phyloP scores from a whole-genome alignment of 202 grass and related monocot genomes.

The Zizania palustris region DNA sequence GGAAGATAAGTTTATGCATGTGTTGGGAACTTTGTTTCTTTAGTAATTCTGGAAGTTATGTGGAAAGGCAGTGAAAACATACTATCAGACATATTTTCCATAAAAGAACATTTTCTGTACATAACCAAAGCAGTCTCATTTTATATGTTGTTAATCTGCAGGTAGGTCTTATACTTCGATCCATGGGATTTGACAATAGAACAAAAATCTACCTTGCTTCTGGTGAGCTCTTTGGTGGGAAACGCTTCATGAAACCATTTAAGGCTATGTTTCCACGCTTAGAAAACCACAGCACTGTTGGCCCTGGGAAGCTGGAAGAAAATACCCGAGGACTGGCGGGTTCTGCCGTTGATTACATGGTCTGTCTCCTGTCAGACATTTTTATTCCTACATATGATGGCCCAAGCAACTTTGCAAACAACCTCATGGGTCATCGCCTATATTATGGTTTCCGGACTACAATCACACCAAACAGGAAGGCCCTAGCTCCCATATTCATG shows the following conservation, averaged over 20 bases:
- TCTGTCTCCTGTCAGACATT: slow-evolving; percentile 93
- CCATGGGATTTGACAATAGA: slow-evolving; percentile 62
- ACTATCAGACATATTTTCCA: background rate
- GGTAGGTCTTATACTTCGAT: slow-evolving; percentile 61
- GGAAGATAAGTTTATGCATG: background rate
- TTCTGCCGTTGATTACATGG: slow-evolving; percentile 98
- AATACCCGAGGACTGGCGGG: slow-evolving; percentile 76
- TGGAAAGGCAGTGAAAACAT: slow-evolving; percentile 1
- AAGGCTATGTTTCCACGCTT: slow-evolving; percentile 67
- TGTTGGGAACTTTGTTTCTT: slow-evolving; percentile 1
- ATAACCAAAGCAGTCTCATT: background rate
- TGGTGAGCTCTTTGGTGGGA: slow-evolving; percentile 69
- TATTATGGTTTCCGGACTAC: slow-evolving; percentile 91
- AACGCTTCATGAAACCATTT: slow-evolving; percentile 74
- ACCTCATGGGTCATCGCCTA: slow-evolving; percentile 88
- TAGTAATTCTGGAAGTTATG: background rate
- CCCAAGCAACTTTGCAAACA: slow-evolving; percentile 98
- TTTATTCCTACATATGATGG: slow-evolving; percentile 93
- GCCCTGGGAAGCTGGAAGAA: slow-evolving; percentile 82
- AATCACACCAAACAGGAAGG: slow-evolving; percentile 81
- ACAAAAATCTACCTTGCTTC: slow-evolving; percentile 72
- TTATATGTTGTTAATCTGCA: slow-evolving; percentile 27
- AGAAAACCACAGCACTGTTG: slow-evolving; percentile 77
- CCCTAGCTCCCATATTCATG: slow-evolving; percentile 80
- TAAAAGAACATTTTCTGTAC: background rate